Base-by-base conservation (phyloP, 2,329 filamentous ascomycete genomes). In the Apiospora kogelbergensis region DNA sequence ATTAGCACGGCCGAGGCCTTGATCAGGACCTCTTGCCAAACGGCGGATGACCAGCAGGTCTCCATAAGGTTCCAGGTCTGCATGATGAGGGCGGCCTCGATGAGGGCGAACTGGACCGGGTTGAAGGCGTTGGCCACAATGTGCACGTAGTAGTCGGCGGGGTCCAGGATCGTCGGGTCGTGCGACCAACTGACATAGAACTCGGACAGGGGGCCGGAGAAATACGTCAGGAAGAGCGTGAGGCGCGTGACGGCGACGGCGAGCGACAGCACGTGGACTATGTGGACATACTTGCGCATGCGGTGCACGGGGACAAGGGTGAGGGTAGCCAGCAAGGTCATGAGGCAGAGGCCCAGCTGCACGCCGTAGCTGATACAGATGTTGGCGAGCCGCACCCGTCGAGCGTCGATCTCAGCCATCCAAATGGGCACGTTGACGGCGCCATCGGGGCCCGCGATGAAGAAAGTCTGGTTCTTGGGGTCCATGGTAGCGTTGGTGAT, bases 281-380 rank as follows among this genome's bases (percentile, higher is more conserved):
- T 75, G 77, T 92, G 92, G 24, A 93, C 85, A 0, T 84, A 76
- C 1, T 90, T 90, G 67, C 82, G 81, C 70, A 92, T 87, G 77
- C 93, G 94, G 72, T 88, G 83, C 0, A 83, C 78, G 24, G 88
- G 88, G 0, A 92, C 94, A 78, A 95, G 85, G 69, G 91, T 75
- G 13, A 94, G 80, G 2, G 95, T 81, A 40, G 92, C 83, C 57
- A 91, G 73, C 22, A 95, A 82, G 75, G 94, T 87, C 70, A 91
- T 80, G 69, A 90, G 72, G 63, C 87, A 88, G 30, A 91, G 88
- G 40, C 93, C 93, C 66, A 94, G 84, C 77, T 95, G 92, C 22
- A 86, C 81, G 67, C 88, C 90, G 77, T 91, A 93, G 80, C 90
- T 91, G 82, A 93, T 89, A 76, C 76, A 77, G 33, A 81, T 77